Percentiles rank a stretch among this genome's conserved stretches.
Evolutionary conservation across 306 rosid species (phyloP).

Genomic region (Rosa rugosa): DNA sequence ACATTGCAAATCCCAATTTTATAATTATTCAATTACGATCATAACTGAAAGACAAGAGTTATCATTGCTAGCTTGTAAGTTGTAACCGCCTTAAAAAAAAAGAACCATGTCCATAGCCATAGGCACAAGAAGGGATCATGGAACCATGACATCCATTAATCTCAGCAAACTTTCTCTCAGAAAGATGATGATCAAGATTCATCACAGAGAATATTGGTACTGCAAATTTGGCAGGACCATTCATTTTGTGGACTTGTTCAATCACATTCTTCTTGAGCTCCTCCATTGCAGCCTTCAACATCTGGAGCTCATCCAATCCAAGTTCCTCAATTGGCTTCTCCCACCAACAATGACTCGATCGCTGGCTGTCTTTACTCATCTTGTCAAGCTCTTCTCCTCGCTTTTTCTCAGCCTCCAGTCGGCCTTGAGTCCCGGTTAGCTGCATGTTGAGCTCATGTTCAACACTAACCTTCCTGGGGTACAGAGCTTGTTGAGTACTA

Average conservation of each 20-base stretch:
- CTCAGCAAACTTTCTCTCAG: not conserved
- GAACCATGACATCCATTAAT: conserved; percentile 7
- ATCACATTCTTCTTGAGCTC: conserved; percentile 14
- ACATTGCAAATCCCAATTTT: too few relatives aligned
- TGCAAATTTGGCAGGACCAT: not conserved
- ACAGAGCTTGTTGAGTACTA: not conserved
- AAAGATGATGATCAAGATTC: not conserved
- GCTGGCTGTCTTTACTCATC: not conserved
- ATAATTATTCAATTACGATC: not conserved
- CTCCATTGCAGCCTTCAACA: conserved; percentile 3
- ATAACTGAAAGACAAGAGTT: not conserved
- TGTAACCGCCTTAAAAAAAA: not conserved
- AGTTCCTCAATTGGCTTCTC: conserved; percentile 8
- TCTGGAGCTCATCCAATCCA: conserved; percentile 1
- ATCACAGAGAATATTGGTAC: not conserved
- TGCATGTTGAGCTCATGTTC: conserved; percentile 2
- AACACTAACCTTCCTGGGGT: not conserved
- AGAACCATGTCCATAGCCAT: conserved; percentile 2
- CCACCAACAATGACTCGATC: conserved; percentile 3
- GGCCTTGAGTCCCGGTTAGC: not conserved
- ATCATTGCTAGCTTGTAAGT: not conserved
- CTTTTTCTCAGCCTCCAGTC: not conserved
- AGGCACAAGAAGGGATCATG: conserved; percentile 9
- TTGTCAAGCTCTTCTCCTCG: conserved; percentile 7
- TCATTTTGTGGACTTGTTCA: not conserved